Evolutionary conservation across 148 eudicot species (phyloP), one percentile per base, ranked within the genome.

Genomic region (Chenopodium formosanum): DNA sequence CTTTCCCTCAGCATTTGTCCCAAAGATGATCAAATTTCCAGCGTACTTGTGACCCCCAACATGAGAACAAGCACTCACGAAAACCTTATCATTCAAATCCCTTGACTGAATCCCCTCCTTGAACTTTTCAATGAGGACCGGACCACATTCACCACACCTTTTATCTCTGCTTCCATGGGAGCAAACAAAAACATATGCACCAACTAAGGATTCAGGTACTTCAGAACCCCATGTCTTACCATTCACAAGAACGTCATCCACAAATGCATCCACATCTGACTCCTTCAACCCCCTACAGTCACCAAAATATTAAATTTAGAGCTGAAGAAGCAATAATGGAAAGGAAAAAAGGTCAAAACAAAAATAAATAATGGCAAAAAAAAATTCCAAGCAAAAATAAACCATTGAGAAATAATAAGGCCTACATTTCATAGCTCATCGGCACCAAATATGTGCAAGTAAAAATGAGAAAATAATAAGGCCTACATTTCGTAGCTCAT

Each of bases 41-140:
- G 99, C 99, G 86, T 95, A 95, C 87, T 95, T 95, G 84, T 95
- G 99, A 16, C 99, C 99, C 69, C 99, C 99, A 69, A 95, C 82
- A 83, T 95, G 99, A 13, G 99, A 95, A 83, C 98, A 95, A 81
- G 95, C 91, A 86, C 88, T 90, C 83, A 95, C 97, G 81, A 85
- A 88, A 56, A 94, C 91, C 68, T 88, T 90, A 44, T 92, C 88
- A 62, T 87, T 82, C 86, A 92, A 85, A 64, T 74, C 89, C 82
- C 88, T 92, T 34, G 75, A 69, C 56, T 68, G 85, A 87, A 92
- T 89, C 88, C 91, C 99, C 84, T 87, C 91, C 46, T 87, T 87
- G 75, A 95, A 91, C 86, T 92, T 91, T 68, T 95, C 97, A 44
- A 95, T 90, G 68, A 95, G 91, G 78, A 85, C 82, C 70, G 99